Base-by-base conservation (phyloP, 768 basidiomycete species). In the Mycena leptocephala region DNA sequence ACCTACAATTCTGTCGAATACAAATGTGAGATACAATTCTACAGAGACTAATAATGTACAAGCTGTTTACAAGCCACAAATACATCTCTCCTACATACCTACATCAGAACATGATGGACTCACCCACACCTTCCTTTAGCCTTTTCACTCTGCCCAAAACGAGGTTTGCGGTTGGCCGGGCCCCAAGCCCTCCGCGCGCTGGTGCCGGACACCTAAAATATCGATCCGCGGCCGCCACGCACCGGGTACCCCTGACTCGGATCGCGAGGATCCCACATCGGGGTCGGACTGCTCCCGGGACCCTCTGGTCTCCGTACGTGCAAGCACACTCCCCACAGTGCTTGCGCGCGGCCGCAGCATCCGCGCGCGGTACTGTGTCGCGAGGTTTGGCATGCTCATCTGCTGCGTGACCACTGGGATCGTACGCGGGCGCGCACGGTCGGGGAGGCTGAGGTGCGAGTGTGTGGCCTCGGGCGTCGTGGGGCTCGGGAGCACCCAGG, bases 401-500 rank as follows among this genome's bases (percentile, higher is more conserved):
- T 77, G 76, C 26, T 53, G 72, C 9, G 43, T 43, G 22, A 74
- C 59, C 14, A 51, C 32, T 51, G 71, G 62, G 26, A 71, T 11
- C 5, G 70, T 55, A 33, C 76, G 70, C 24, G 76, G 67, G 3
- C 72, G 76, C 20, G 76, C 76, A 26, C 72, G 76, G 33, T 77
- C 76, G 13, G 76, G 76, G 53, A 77, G 72, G 53, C 71, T 73
- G 67, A 77, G 71, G 33, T 72, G 67, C 22, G 76, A 77, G 7
- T 39, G 66, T 4, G 59, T 11, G 65, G 58, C 59, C 5, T 66
- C 51, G 26, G 64, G 61, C 26, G 67, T 51, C 1, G 59, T 65
- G 22, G 76, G 71, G 28, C 66, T 69, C 16, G 61, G 33, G 41
- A 62, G 66, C 2, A 77, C 67, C 76, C 76, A 77, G 18, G 76